Evolutionary conservation across 139 green algal genomes (phyloP).

Genomic region (Gonium pectorale): DNA sequence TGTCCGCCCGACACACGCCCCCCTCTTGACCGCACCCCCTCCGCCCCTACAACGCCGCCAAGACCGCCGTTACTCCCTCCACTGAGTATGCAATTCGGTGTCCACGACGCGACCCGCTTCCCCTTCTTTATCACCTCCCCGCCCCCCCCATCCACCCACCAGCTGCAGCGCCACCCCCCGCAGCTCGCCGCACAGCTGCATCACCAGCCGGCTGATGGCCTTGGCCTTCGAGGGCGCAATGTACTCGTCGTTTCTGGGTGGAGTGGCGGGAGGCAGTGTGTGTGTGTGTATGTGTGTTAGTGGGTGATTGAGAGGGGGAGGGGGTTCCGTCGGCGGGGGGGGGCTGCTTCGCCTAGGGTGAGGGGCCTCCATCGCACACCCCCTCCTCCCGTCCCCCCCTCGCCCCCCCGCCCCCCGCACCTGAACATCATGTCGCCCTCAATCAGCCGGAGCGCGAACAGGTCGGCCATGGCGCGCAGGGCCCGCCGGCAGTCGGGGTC

Average conservation of each 20-base stretch:
- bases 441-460: constrained; percentile 85
- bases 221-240: constrained; percentile 89
- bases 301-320: too few relatives aligned
- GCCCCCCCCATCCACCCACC: not conserved
- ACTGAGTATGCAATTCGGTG: too few relatives aligned
- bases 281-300: too few relatives aligned
- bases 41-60: too few relatives aligned
- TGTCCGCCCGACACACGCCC: too few relatives aligned
- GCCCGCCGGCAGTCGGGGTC: constrained; percentile 77
- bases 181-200: constrained; percentile 75
- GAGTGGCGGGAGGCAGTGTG: not conserved
- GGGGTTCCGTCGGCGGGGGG: too few relatives aligned
- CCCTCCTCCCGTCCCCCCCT: too few relatives aligned
- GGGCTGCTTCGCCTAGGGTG: too few relatives aligned
- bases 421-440: constrained; percentile 75
- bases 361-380: too few relatives aligned
- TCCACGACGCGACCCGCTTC: too few relatives aligned
- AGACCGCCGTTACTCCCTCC: too few relatives aligned
- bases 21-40: too few relatives aligned
- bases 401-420: not conserved
- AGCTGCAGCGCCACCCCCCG: constrained; percentile 30
- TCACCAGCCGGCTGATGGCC: constrained; percentile 81
- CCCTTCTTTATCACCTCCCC: not conserved
- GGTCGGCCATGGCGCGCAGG: constrained; percentile 80
- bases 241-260: constrained; percentile 81